A percentile compares a stretch with the other conserved stretches of the same genome.
Evolutionary conservation across 352 stramenopile genomes (phyloP).

Genomic region (Phytophthora brassicae): DNA sequence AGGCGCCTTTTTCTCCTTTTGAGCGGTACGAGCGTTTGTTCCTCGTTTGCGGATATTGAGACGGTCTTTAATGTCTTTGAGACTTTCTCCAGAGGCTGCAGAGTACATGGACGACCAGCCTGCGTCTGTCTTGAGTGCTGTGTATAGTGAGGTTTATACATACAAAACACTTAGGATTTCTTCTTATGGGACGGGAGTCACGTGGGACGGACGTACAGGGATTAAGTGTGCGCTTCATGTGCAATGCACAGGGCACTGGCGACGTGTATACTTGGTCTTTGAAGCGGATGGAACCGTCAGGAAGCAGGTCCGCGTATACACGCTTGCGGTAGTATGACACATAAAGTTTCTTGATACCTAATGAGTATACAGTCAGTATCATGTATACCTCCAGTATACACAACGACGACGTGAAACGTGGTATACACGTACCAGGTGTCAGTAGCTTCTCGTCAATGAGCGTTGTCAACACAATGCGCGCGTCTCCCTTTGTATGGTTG

Average conservation of each 20-base stretch:
- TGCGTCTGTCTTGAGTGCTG: constrained; percentile 75
- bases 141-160: background rate
- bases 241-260: constrained; percentile 63
- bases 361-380: background rate
- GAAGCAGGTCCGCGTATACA: constrained; percentile 74
- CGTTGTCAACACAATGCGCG: constrained; percentile 57
- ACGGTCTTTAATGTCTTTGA: constrained; percentile 81
- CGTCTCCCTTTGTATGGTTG: constrained; percentile 46
- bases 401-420: background rate
- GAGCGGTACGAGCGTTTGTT: constrained; percentile 52
- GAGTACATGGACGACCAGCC: constrained; percentile 83
- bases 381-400: background rate
- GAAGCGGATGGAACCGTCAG: constrained; percentile 76
- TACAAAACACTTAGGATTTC: background rate
- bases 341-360: constrained; percentile 72
- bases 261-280: constrained; percentile 80
- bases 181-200: constrained; percentile 8
- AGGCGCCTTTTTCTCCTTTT: constrained; percentile 59
- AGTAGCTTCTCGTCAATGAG: constrained; percentile 78
- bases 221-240: constrained; percentile 85
- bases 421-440: constrained; percentile 35
- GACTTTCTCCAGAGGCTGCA: constrained; percentile 57
- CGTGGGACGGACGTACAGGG: constrained; percentile 42
- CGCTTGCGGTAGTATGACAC: constrained; percentile 84
- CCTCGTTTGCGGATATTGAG: constrained; percentile 73